A percentile compares a stretch with the other conserved stretches of the same genome.
Conservation (phyloP, 768 basidiomycete genomes). For the Strobilomyces dryophilus region DNA sequence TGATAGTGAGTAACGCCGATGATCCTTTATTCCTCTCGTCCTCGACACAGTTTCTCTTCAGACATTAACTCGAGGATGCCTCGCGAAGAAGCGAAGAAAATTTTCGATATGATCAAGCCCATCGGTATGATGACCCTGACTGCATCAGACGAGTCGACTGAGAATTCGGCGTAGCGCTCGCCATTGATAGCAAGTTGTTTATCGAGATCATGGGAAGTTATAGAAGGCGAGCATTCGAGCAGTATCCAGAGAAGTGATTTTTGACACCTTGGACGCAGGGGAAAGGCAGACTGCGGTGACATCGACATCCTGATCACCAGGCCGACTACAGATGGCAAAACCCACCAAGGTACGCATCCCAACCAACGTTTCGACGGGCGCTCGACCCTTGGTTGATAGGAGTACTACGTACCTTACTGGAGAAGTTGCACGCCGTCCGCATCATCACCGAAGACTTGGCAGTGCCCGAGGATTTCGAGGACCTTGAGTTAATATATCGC, state of each 20-base stretch:
- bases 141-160: background rate
- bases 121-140: slow-evolving; percentile 45
- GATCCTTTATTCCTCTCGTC: background rate
- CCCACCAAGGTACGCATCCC: slow-evolving; percentile 56
- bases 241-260: background rate
- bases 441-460: slow-evolving; percentile 82
- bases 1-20: slow-evolving; percentile 44
- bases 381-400: slow-evolving; percentile 36
- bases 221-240: slow-evolving; percentile 47
- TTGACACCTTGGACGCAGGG: slow-evolving; percentile 39
- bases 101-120: slow-evolving; percentile 69
- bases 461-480: slow-evolving; percentile 60
- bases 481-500: slow-evolving; percentile 75
- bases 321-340: slow-evolving; percentile 62
- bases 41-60: slow-evolving; percentile 20
- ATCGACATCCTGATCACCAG: slow-evolving; percentile 89
- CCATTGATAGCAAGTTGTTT: slow-evolving; percentile 64
- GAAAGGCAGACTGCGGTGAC: slow-evolving; percentile 81
- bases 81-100: slow-evolving; percentile 66
- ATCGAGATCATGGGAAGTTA: slow-evolving; percentile 93
- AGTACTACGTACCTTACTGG: slow-evolving; percentile 56
- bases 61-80: slow-evolving; percentile 89
- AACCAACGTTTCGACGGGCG: background rate
- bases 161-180: slow-evolving; percentile 47
- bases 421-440: slow-evolving; percentile 47